Evolutionary conservation across 1,139 yeast species (phyloP).

Genomic region (Meyerozyma guilliermondii): DNA sequence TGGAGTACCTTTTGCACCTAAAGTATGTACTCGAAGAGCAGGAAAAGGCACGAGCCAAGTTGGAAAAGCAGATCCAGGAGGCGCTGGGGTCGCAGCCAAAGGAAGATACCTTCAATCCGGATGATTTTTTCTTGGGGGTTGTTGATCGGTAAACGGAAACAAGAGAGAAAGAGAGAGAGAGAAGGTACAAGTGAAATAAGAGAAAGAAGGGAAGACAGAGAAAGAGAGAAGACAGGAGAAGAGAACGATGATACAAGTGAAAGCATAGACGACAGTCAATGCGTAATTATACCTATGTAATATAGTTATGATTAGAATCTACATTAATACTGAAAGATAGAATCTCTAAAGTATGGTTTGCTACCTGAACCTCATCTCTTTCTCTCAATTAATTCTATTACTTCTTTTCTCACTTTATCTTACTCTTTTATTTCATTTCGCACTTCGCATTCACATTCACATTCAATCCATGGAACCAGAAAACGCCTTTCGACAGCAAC

Average conservation of each 20-base stretch:
- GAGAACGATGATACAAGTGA: background rate
- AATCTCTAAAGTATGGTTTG: no score
- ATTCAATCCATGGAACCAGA: slow-evolving; percentile 37
- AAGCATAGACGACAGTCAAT: no score
- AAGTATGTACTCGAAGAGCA: slow-evolving; percentile 38
- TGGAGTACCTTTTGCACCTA: slow-evolving; percentile 61
- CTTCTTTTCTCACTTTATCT: background rate
- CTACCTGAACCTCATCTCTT: no score
- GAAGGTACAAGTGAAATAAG: background rate
- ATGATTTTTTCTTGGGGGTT: slow-evolving; percentile 13
- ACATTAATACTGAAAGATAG: no score
- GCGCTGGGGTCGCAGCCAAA: background rate
- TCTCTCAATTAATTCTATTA: no score
- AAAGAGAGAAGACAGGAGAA: no score
- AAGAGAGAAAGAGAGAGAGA: slow-evolving; percentile 1
- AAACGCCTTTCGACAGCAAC: slow-evolving; percentile 38
- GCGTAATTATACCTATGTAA: no score
- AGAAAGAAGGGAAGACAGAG: no score
- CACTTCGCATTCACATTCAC: no score
- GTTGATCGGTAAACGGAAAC: slow-evolving; percentile 1
- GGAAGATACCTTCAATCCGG: slow-evolving; percentile 9
- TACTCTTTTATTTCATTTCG: background rate
- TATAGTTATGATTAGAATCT: no score
- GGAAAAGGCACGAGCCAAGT: slow-evolving; percentile 18
- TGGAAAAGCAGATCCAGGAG: slow-evolving; percentile 8